These are phyloP conservation scores for Prunus persica DNA, from an alignment of 306 rosid genomes.

Conservation along the genomic window Prunus_persica_NCBIv2 NC_034010.1:26505501-26506000, in stretches of 20 bases:
- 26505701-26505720: not conserved
- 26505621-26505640: constrained; percentile 70
- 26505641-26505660: not conserved
- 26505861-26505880: constrained; percentile 84
- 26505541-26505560: constrained; percentile 76
- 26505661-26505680: no score
- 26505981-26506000: not conserved
- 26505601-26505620: constrained; percentile 71
- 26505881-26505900: constrained; percentile 59
- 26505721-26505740: constrained; percentile 1
- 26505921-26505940: constrained; percentile 50
- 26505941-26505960: not conserved
- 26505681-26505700: not conserved
- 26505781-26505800: constrained; percentile 73
- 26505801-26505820: constrained; percentile 46
- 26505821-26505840: constrained; percentile 78
- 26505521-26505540: constrained; percentile 79
- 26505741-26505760: constrained; percentile 15
- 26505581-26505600: constrained; percentile 92
- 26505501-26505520: constrained; percentile 76
- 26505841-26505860: constrained; percentile 61
- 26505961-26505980: constrained; percentile 14
- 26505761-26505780: constrained; percentile 57
- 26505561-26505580: constrained; percentile 78
- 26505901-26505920: constrained; percentile 18